Percentiles rank a stretch among this genome's conserved stretches.
These are phyloP conservation scores for Phytophthora macrochlamydospora DNA, from an alignment of 352 stramenopile genomes.

Conservation along the genomic window DNA sequence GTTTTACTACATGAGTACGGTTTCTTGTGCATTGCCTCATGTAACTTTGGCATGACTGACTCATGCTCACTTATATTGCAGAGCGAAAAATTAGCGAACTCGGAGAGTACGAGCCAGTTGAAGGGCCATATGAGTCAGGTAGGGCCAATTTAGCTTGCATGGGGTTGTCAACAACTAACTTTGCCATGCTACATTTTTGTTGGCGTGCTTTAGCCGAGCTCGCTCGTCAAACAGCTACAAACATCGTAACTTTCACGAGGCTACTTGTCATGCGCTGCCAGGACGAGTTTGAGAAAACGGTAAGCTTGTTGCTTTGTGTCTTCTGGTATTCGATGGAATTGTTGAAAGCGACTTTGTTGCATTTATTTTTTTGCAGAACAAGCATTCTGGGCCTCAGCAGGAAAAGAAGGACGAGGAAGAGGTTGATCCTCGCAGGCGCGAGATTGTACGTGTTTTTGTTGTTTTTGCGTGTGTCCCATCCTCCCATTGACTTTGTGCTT, in stretches of 20 bases:
- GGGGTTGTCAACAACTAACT: no score
- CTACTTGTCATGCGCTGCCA: constrained; percentile 83
- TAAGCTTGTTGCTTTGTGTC: constrained; percentile 18
- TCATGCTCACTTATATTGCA: constrained; percentile 15
- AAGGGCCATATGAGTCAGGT: constrained; percentile 65
- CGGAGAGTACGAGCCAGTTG: constrained; percentile 62
- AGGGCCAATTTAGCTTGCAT: background rate
- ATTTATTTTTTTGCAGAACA: constrained; percentile 40
- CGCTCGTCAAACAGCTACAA: constrained; percentile 50
- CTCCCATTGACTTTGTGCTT: background rate
- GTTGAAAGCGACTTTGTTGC: background rate
- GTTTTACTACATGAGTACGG: constrained; percentile 71
- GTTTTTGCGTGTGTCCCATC: no score
- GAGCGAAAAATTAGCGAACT: constrained; percentile 60
- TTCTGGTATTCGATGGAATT: background rate
- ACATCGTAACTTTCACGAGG: constrained; percentile 71
- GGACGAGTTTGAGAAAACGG: constrained; percentile 81
- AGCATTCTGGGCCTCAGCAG: constrained; percentile 36
- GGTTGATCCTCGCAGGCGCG: constrained; percentile 51
- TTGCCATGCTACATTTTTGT: background rate
- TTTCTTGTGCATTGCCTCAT: background rate
- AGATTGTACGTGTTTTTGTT: constrained; percentile 46
- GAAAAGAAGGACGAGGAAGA: constrained; percentile 47
- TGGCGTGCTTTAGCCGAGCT: constrained; percentile 29
- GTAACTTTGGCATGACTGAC: background rate